Evolutionary conservation across 2,329 filamentous ascomycete species (phyloP).

Genomic region (Anthostomella pinea): DNA sequence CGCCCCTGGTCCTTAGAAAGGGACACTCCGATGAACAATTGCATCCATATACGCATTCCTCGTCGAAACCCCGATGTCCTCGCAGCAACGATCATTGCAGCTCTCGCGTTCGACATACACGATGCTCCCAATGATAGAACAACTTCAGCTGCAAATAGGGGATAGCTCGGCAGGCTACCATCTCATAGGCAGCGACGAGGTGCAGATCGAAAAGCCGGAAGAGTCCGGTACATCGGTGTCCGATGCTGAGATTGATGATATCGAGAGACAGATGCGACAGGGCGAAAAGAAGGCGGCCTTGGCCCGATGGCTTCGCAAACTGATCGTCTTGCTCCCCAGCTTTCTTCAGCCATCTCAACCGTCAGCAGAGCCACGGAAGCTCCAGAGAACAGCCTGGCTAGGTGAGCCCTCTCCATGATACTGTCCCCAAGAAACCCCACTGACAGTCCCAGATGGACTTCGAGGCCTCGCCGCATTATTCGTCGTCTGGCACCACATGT

Average conservation of each 20-base stretch:
- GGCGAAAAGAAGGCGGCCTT: background rate
- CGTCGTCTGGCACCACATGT: conserved; percentile 49
- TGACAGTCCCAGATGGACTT: conserved; percentile 42
- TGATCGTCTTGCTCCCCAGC: conserved; percentile 19
- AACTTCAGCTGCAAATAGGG: background rate
- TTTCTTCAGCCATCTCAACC: conserved; percentile 11
- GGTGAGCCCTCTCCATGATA: too few species aligned
- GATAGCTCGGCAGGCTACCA: conserved; percentile 6
- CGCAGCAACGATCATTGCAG: background rate
- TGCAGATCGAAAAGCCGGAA: conserved; percentile 11
- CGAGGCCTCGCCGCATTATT: conserved; percentile 54
- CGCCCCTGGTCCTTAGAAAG: too few species aligned
- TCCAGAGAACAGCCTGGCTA: conserved; percentile 29
- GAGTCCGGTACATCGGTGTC: conserved; percentile 1
- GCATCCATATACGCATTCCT: too few species aligned
- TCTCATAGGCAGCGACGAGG: conserved; percentile 5
- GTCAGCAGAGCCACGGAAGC: background rate
- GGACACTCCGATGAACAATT: too few species aligned
- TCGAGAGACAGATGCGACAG: background rate
- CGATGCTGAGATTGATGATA: background rate
- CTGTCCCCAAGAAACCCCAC: too few species aligned
- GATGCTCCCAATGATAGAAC: conserved; percentile 3
- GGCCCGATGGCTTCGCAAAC: conserved; percentile 3
- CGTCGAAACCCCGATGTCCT: too few species aligned
- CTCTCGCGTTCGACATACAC: background rate